Conservation (phyloP, 176 grass and related monocot genomes). For the Cenchrus purpureus region DNA sequence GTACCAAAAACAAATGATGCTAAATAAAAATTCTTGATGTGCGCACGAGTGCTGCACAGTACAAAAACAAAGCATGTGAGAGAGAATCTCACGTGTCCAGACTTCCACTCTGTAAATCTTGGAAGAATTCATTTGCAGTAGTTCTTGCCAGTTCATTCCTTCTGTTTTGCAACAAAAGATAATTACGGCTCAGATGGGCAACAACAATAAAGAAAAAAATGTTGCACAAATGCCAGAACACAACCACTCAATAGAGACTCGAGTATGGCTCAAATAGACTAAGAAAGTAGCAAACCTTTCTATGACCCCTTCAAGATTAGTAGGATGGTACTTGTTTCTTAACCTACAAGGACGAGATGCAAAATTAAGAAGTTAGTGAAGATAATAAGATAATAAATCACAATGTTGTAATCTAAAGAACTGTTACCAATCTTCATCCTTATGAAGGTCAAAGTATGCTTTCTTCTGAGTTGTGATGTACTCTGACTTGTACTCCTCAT, state of each 20-base stretch:
- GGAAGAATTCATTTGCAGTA: slow-evolving; percentile 79
- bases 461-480: slow-evolving; percentile 98
- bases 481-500: slow-evolving; percentile 94
- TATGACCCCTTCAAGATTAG: slow-evolving; percentile 82
- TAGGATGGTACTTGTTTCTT: slow-evolving; percentile 98
- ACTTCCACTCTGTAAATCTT: slow-evolving; percentile 82
- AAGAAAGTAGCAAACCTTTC: slow-evolving; percentile 70
- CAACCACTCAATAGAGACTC: not conserved
- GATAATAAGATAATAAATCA: slow-evolving; percentile 7
- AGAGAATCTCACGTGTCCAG: slow-evolving; percentile 71
- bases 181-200: slow-evolving; percentile 19
- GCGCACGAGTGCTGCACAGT: too few relatives aligned
- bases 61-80: not conserved
- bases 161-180: slow-evolving; percentile 37
- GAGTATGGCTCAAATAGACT: slow-evolving; percentile 14
- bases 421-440: slow-evolving; percentile 85
- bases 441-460: slow-evolving; percentile 95
- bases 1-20: slow-evolving; percentile 33
- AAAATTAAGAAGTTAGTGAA: slow-evolving; percentile 28
- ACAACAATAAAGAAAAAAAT: not conserved
- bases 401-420: slow-evolving; percentile 10
- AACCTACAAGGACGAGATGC: slow-evolving; percentile 63
- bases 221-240: not conserved
- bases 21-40: not conserved
- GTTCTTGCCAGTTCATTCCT: slow-evolving; percentile 60